Percentiles rank a stretch among this genome's conserved stretches.
Evolutionary conservation across 2,329 filamentous ascomycete species (phyloP).

Genomic region (Elsinoe necatrix): DNA sequence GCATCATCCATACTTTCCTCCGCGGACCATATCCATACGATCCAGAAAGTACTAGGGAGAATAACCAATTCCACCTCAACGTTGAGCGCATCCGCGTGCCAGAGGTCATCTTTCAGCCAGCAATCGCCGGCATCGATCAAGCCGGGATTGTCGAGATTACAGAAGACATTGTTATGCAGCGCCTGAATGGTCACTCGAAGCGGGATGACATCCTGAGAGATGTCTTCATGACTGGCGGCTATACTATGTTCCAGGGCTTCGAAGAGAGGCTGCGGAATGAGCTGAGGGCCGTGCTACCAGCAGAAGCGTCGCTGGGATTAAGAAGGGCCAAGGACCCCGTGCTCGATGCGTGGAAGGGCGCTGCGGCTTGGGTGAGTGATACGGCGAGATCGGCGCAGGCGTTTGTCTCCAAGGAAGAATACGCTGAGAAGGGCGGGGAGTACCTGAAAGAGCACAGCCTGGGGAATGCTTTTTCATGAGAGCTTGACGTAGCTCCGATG

Average conservation of each 20-base stretch:
- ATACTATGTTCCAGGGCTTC: constrained; percentile 77
- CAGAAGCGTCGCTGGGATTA: constrained; percentile 58
- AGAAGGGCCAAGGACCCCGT: constrained; percentile 67
- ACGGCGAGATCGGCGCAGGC: constrained; percentile 50
- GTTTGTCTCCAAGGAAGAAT: constrained; percentile 72
- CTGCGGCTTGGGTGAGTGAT: constrained; percentile 68
- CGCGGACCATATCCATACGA: constrained; percentile 84
- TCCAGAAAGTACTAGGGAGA: constrained; percentile 66
- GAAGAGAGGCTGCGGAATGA: constrained; percentile 71
- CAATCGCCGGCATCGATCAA: constrained; percentile 86
- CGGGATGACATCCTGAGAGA: constrained; percentile 69
- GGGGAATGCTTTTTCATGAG: constrained; percentile 32
- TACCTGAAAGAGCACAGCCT: constrained; percentile 65
- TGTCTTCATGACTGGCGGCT: constrained; percentile 91
- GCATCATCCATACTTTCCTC: constrained; percentile 78
- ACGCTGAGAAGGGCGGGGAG: constrained; percentile 81
- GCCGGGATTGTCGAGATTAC: constrained; percentile 89
- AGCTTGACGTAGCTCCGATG: not conserved
- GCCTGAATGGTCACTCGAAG: constrained; percentile 51
- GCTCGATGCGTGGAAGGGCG: constrained; percentile 88
- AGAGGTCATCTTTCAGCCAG: constrained; percentile 86
- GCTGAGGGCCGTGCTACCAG: constrained; percentile 62
- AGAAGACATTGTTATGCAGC: constrained; percentile 78
- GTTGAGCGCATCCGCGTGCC: constrained; percentile 92
- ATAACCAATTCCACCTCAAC: constrained; percentile 87